Evolutionary conservation across 2,329 filamentous ascomycete genomes (phyloP).

Genomic region (Cytospora piceae): DNA sequence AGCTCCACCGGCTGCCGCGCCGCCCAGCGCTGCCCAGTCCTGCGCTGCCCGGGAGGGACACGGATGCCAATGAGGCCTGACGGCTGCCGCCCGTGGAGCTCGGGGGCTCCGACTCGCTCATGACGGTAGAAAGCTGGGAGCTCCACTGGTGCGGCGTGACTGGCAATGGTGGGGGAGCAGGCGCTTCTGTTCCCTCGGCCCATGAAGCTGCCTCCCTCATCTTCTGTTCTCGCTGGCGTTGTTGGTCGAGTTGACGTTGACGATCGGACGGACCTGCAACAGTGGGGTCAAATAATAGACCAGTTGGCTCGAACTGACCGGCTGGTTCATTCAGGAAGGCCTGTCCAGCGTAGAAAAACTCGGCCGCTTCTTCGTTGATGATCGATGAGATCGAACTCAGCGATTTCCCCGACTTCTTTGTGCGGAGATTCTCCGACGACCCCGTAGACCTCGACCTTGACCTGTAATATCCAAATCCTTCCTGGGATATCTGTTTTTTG

Average conservation of each 20-base stretch:
- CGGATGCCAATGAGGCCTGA: constrained; percentile 49
- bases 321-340: constrained; percentile 45
- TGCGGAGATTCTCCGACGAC: constrained; percentile 51
- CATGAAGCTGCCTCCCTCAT: constrained; percentile 25
- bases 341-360: constrained; percentile 44
- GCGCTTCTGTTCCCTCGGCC: constrained; percentile 34
- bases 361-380: constrained; percentile 53
- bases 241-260: constrained; percentile 29
- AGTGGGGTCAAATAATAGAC: constrained; percentile 12
- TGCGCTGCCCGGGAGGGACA: constrained; percentile 31
- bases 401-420: constrained; percentile 50
- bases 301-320: constrained; percentile 29
- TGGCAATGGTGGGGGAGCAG: constrained; percentile 47
- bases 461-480: constrained; percentile 54
- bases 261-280: constrained; percentile 28
- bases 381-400: constrained; percentile 60
- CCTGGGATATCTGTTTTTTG: constrained; percentile 50
- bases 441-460: constrained; percentile 47
- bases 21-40: constrained; percentile 44
- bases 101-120: constrained; percentile 62
- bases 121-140: constrained; percentile 65
- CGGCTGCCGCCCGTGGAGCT: constrained; percentile 54
- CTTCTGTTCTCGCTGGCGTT: constrained; percentile 27
- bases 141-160: constrained; percentile 63
- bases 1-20: constrained; percentile 51